A percentile compares a stretch with the other conserved stretches of the same genome.
Conservation (phyloP, 192 early-diverging fungal genomes). For the Mortierella claussenii region DNA sequence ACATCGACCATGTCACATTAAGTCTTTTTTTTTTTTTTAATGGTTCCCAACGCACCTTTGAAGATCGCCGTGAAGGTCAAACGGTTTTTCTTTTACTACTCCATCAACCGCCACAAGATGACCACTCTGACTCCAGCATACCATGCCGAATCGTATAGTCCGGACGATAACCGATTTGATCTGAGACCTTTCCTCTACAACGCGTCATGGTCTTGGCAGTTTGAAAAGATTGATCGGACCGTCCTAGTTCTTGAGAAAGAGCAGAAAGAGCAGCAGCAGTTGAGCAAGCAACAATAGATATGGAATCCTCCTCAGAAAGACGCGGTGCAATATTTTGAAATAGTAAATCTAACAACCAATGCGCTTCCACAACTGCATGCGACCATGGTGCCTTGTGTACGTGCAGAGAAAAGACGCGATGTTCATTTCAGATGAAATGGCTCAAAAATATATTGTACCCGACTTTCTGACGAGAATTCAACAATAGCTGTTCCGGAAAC, state of each 20-base stretch:
- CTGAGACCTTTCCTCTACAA: conserved; percentile 97
- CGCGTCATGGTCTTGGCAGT: conserved; percentile 94
- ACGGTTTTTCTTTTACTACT: conserved; percentile 94
- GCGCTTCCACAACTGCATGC: too few species aligned
- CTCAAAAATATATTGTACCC: too few species aligned
- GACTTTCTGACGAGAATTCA: too few species aligned
- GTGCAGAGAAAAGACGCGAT: too few species aligned
- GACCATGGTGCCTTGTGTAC: too few species aligned
- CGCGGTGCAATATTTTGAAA: too few species aligned
- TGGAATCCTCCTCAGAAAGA: not conserved
- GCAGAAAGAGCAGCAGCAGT: not conserved
- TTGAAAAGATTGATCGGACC: conserved; percentile 77
- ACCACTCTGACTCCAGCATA: conserved; percentile 96
- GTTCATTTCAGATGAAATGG: too few species aligned
- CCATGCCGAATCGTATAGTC: conserved; percentile 94
- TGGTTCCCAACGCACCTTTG: too few species aligned
- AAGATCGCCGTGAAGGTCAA: conserved; percentile 95
- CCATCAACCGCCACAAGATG: conserved; percentile 99
- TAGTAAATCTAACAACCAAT: too few species aligned
- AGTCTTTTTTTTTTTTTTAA: too few species aligned
- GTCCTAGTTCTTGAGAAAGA: conserved; percentile 31
- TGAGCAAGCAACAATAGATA: not conserved
- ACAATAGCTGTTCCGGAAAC: too few species aligned
- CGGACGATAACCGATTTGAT: conserved; percentile 99
- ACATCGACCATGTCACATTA: too few species aligned